Conservation (phyloP, 306 rosid genomes). For the Elaeagnus macrophylla region DNA sequence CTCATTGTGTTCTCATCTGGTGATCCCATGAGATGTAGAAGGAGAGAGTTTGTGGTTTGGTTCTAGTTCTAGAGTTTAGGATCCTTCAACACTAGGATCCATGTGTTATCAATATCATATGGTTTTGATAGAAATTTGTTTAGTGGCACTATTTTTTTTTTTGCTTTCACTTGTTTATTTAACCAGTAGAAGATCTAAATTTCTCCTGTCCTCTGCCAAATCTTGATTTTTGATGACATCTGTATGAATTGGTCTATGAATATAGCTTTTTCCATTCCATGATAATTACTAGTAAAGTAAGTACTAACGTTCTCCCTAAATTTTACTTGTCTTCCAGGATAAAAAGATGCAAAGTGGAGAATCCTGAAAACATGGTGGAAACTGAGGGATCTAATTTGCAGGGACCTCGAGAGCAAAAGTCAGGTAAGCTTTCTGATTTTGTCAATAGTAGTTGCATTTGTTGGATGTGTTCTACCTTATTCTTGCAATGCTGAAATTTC, state of each 20-base stretch:
- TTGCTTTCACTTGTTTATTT: too few species aligned
- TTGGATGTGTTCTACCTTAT: not conserved
- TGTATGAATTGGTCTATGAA: not conserved
- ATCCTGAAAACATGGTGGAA: not conserved
- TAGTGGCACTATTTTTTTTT: too few species aligned
- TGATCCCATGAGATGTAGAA: too few species aligned
- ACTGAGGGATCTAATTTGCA: not conserved
- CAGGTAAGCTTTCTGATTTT: not conserved
- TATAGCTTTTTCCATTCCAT: not conserved
- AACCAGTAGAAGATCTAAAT: too few species aligned
- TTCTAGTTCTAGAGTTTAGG: too few species aligned
- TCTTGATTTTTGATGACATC: not conserved
- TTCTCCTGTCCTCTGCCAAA: too few species aligned
- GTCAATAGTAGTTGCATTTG: not conserved
- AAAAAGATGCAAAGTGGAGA: conserved; percentile 13
- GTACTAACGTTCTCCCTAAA: not conserved
- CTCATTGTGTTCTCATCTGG: too few species aligned
- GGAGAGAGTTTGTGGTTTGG: too few species aligned
- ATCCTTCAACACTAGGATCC: too few species aligned
- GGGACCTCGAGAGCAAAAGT: not conserved
- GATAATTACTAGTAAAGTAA: not conserved
- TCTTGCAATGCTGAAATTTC: not conserved
- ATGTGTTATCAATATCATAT: too few species aligned
- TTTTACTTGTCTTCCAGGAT: not conserved
- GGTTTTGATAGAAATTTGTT: too few species aligned